Conservation (phyloP, 2,329 filamentous ascomycete species). For the Nothomitra cinnamomea region DNA sequence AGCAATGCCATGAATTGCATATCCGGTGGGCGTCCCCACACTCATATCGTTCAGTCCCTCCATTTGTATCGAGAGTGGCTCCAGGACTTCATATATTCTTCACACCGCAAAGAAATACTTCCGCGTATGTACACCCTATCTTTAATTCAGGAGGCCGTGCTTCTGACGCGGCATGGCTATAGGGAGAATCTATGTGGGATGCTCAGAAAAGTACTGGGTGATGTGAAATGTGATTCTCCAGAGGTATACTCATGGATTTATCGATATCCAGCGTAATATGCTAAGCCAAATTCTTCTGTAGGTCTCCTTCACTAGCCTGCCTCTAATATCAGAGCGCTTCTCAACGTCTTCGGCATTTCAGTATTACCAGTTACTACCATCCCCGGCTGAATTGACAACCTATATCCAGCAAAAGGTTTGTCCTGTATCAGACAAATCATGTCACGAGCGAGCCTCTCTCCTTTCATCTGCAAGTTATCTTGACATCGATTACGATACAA, state of each 20-base stretch:
- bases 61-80: slow-evolving; percentile 57
- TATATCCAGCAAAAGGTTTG: slow-evolving; percentile 40
- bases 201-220: neutral
- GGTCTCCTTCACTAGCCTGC: slow-evolving; percentile 45
- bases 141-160: neutral
- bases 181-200: slow-evolving; percentile 1
- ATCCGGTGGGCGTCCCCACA: slow-evolving; percentile 56
- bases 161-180: neutral
- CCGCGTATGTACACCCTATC: slow-evolving; percentile 4
- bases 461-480: slow-evolving; percentile 42
- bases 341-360: slow-evolving; percentile 47
- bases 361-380: slow-evolving; percentile 49
- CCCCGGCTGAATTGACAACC: slow-evolving; percentile 35
- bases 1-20: slow-evolving; percentile 53
- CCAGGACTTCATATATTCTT: slow-evolving; percentile 72
- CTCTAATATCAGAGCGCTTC: slow-evolving; percentile 39
- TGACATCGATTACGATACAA: slow-evolving; percentile 62
- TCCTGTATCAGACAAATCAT: slow-evolving; percentile 26
- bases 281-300: slow-evolving; percentile 12
- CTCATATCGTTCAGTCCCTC: slow-evolving; percentile 42
- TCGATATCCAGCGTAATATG: neutral
- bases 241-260: slow-evolving; percentile 22
- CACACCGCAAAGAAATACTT: slow-evolving; percentile 31
- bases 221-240: slow-evolving; percentile 11
- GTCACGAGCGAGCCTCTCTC: slow-evolving; percentile 29